phyloP scores from a whole-genome alignment of 345 rosid genomes.

The Nasturtium officinale region DNA sequence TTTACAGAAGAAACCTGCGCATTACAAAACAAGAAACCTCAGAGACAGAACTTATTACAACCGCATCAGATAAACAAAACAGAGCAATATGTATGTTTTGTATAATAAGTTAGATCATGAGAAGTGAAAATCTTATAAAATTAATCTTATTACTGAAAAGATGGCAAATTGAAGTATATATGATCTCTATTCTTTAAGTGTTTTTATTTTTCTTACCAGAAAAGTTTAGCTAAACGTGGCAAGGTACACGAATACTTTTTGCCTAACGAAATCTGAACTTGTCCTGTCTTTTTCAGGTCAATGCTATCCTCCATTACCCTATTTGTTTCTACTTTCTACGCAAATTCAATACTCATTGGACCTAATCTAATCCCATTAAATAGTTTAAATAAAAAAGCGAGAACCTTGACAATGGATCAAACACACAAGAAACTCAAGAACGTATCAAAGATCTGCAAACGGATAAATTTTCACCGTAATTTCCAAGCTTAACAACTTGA shows the following conservation, averaged over 20 bases:
- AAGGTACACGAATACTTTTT: conserved; percentile 33
- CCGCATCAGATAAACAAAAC: background rate
- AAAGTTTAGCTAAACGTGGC: conserved; percentile 33
- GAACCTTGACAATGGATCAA: conserved; percentile 10
- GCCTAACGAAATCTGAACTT: conserved; percentile 26
- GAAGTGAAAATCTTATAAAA: conserved; percentile 1
- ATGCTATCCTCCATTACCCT: conserved; percentile 39
- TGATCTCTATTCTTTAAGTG: background rate
- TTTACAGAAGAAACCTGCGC: conserved; percentile 75
- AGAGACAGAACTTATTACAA: background rate
- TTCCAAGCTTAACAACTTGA: background rate
- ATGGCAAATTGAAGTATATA: conserved; percentile 3
- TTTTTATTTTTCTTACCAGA: background rate
- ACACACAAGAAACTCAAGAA: conserved; percentile 22
- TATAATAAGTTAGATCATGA: background rate
- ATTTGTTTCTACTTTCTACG: conserved; percentile 28
- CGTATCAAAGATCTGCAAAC: conserved; percentile 23
- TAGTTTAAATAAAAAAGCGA: background rate
- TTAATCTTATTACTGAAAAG: background rate
- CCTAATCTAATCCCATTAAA: conserved; percentile 30
- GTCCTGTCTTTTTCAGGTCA: conserved; percentile 40
- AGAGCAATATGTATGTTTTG: background rate
- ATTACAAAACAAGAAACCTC: conserved; percentile 21
- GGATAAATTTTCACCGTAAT: background rate
- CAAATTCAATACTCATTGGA: conserved; percentile 28